phyloP scores from a whole-genome alignment of 23 red algal genomes.

The Agarophyton chilense region DNA sequence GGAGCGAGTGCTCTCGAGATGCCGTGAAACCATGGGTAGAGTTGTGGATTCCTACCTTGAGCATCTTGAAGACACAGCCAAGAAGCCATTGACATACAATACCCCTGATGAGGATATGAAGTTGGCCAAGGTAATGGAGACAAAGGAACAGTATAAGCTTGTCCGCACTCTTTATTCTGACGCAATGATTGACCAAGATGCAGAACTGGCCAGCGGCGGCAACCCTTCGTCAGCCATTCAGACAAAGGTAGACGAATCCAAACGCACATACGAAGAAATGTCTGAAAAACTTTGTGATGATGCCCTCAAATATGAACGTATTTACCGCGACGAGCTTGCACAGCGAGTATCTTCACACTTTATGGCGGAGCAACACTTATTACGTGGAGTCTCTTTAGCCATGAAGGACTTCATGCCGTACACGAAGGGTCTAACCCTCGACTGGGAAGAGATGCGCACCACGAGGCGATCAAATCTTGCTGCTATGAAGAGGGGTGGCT shows the following conservation, averaged over 20 bases:
- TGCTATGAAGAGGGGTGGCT: constrained; percentile 36
- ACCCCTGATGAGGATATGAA: constrained; percentile 73
- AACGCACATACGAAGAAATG: constrained; percentile 75
- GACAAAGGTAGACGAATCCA: constrained; percentile 57
- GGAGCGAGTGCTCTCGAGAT: constrained; percentile 57
- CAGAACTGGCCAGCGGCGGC: constrained; percentile 52
- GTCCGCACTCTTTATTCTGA: constrained; percentile 76
- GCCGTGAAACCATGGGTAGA: constrained; percentile 59
- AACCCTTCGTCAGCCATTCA: constrained; percentile 47
- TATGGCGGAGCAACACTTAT: constrained; percentile 67
- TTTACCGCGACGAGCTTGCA: constrained; percentile 84
- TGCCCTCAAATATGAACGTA: constrained; percentile 72
- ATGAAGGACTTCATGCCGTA: constrained; percentile 74
- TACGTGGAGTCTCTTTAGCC: constrained; percentile 53
- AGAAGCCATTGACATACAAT: constrained; percentile 76
- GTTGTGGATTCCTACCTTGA: constrained; percentile 69
- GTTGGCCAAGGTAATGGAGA: constrained; percentile 62
- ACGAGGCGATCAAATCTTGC: constrained; percentile 61
- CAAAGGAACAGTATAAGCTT: constrained; percentile 80
- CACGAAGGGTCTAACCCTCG: constrained; percentile 68
- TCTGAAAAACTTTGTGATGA: constrained; percentile 76
- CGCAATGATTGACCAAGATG: constrained; percentile 86
- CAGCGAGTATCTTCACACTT: constrained; percentile 83
- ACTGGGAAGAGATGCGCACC: constrained; percentile 78
- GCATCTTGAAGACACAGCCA: constrained; percentile 69